Base-by-base conservation (phyloP, 2,329 filamentous ascomycete species). In the Colletotrichum sp. region DNA sequence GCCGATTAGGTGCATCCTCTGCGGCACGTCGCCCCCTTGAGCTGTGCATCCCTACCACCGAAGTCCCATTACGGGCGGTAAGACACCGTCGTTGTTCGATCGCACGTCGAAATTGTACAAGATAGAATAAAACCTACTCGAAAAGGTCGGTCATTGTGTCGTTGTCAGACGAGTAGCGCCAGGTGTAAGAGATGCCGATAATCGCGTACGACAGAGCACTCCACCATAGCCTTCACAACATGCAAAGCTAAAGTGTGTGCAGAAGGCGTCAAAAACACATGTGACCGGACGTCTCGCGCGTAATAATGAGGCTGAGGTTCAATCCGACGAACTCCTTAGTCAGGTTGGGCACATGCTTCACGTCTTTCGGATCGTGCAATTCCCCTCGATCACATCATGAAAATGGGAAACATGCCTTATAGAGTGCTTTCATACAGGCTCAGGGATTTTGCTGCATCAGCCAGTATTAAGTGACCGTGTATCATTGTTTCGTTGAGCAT, bases 381-480 rank as follows among this genome's bases (percentile, higher is more conserved):
- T 7, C 12, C 8, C 4, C 43, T 13, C 6, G 10, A 21, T 24
- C n/a, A 21, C n/a, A 13, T n/a, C n/a, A 52, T 21, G 8, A 13
- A 21, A 21, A 0, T 52, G n/a, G 2, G 12, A 52, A 52, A 4
- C 3, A 21, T 21, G 43, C 43, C 43, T 48, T 48, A 12, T 4
- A 2, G 10, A 48, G 16, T 48, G 43, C 12, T 21, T 18, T 13
- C 10, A 52, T 2, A 52, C 39, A 48, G 3, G 39, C 39, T n/a
- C 9, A 21, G 18, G 0, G 0, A 6, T 48, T 7, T 0, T 6
- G 3, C 43, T 13, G n/a, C n/a, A 52, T 13, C 43, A 24, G 1
- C 1, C 0, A 12, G 12, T 0, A 21, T 13, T 21, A 6, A 24
- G 6, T 18, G 12, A 0, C 43, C n/a, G 0, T 52, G 10, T 13